A percentile compares a stretch with the other conserved stretches of the same genome.
Evolutionary conservation across 108 stramenopile species (phyloP).

Genomic region (Asterionellopsis glacialis): DNA sequence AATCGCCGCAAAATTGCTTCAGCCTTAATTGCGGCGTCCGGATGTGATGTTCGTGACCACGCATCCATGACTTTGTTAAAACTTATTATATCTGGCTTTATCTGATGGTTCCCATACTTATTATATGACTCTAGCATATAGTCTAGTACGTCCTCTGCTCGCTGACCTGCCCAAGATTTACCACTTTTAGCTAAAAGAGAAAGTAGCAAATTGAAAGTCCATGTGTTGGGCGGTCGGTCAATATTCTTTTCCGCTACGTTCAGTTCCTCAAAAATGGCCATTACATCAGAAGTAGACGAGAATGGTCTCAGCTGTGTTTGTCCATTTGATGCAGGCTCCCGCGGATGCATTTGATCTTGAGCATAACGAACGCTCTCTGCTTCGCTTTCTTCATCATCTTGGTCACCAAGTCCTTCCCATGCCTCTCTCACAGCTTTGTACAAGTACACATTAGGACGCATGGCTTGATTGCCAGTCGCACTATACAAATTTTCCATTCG

Average conservation of each 20-base stretch:
- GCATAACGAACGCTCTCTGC: not conserved
- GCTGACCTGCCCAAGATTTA: conserved; percentile 8
- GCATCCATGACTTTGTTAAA: conserved; percentile 71
- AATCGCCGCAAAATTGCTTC: not conserved
- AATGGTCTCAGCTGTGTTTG: not conserved
- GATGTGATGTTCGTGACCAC: conserved; percentile 12
- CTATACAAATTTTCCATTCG: conserved; percentile 5
- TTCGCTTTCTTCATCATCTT: not conserved
- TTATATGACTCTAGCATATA: conserved; percentile 24
- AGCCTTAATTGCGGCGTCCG: not conserved
- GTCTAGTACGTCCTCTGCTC: conserved; percentile 31
- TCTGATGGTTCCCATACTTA: conserved; percentile 1
- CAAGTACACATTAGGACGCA: conserved; percentile 1
- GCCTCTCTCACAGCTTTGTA: conserved; percentile 8
- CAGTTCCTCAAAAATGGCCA: not conserved
- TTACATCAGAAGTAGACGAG: not conserved
- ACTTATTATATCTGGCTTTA: conserved; percentile 55
- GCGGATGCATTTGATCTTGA: not conserved
- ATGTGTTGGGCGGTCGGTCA: not conserved
- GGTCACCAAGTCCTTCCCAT: not conserved
- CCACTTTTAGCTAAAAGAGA: not conserved
- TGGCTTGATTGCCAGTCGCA: not conserved
- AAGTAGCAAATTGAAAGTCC: not conserved
- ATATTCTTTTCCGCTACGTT: not conserved
- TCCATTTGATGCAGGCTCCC: not conserved